A percentile compares a stretch with the other conserved stretches of the same genome.
Conservation (phyloP, 2,329 filamentous ascomycete species). For the Colletotrichum higginsianum region DNA sequence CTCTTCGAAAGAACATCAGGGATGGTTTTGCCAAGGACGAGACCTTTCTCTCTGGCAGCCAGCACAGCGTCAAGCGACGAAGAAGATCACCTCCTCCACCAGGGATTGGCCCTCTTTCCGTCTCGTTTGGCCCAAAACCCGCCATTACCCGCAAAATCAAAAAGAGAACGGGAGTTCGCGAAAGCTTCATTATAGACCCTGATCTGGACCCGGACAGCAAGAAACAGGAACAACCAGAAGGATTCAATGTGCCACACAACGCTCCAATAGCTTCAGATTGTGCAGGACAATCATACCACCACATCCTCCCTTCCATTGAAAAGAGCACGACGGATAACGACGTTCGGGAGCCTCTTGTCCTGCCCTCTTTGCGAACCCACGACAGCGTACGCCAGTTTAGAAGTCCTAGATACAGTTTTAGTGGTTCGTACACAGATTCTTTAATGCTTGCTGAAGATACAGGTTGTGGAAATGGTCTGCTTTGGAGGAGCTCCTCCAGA, state of each 20-base stretch:
- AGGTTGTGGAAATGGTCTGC: not conserved
- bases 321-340: not conserved
- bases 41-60: not conserved
- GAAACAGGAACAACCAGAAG: not conserved
- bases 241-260: not conserved
- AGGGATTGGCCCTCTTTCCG: constrained; percentile 3
- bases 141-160: not conserved
- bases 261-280: not conserved
- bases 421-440: not conserved
- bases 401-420: not conserved
- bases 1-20: not conserved
- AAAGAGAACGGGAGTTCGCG: not conserved
- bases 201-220: not conserved
- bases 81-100: not conserved
- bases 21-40: constrained; percentile 15
- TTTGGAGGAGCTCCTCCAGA: not conserved
- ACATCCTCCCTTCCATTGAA: not conserved
- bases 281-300: not conserved
- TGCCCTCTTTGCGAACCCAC: constrained; percentile 1
- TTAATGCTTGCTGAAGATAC: not conserved
- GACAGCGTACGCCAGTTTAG: not conserved
- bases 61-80: constrained; percentile 4
- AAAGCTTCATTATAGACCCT: not conserved
- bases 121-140: constrained; percentile 4
- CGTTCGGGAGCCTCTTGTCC: not conserved